Percentiles rank a stretch among this genome's conserved stretches.
Conservation (phyloP, 345 rosid genomes). For the Linum usitatissimum region DNA sequence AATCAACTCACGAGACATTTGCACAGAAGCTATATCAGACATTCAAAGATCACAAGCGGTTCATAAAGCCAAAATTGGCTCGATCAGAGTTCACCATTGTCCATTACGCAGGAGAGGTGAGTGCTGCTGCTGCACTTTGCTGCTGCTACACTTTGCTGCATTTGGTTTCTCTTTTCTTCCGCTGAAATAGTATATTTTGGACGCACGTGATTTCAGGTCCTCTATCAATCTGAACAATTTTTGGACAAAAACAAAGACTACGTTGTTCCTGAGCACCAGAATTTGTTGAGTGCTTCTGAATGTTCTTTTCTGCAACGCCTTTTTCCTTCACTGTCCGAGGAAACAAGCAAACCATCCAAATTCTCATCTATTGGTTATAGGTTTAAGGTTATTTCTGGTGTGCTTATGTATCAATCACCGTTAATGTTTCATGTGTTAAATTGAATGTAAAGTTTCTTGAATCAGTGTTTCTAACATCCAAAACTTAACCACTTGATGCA, state of each 20-base stretch:
- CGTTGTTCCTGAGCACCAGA: slow-evolving; percentile 88
- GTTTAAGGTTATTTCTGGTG: slow-evolving; percentile 48
- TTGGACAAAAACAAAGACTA: slow-evolving; percentile 94
- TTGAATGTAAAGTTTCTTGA: not conserved
- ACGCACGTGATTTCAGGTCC: slow-evolving; percentile 52
- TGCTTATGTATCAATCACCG: slow-evolving; percentile 7
- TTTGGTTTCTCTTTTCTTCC: not conserved
- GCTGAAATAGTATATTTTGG: slow-evolving; percentile 13
- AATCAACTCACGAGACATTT: slow-evolving; percentile 82
- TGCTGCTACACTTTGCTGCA: slow-evolving; percentile 8
- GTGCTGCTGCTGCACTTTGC: slow-evolving; percentile 14
- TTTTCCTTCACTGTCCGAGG: slow-evolving; percentile 59
- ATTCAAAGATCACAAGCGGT: slow-evolving; percentile 67
- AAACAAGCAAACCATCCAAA: slow-evolving; percentile 61
- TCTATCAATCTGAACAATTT: slow-evolving; percentile 80
- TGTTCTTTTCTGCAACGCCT: slow-evolving; percentile 68
- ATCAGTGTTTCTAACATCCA: not conserved
- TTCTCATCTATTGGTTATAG: slow-evolving; percentile 82
- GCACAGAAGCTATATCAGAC: slow-evolving; percentile 75
- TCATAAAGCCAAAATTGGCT: slow-evolving; percentile 69
- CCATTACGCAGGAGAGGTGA: slow-evolving; percentile 93
- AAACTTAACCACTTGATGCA: slow-evolving; percentile 35
- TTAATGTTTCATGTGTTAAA: not conserved
- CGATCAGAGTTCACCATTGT: slow-evolving; percentile 66
- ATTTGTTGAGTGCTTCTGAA: slow-evolving; percentile 66